These are phyloP conservation scores for Prunus dulcis DNA, from an alignment of 306 rosid species.

Conservation along the genomic window DNA sequence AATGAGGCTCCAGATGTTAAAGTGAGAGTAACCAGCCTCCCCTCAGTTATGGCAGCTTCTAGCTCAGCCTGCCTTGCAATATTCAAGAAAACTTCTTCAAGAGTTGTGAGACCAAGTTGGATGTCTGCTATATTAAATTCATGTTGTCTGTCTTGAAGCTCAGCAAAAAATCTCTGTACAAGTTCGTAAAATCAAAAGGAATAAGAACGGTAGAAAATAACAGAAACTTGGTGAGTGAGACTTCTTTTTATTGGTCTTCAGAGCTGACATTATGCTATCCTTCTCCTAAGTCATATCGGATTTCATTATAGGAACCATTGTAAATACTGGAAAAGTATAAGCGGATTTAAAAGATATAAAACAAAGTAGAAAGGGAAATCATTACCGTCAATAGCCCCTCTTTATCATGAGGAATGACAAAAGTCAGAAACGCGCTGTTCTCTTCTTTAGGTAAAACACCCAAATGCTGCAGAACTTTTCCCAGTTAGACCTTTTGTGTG, in stretches of 20 bases:
- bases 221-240: too few species aligned
- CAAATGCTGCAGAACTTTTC: slow-evolving; percentile 54
- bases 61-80: slow-evolving; percentile 83
- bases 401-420: slow-evolving; percentile 78
- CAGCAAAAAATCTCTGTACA: slow-evolving; percentile 60
- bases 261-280: neutral
- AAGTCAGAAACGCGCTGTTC: slow-evolving; percentile 59
- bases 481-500: slow-evolving; percentile 18
- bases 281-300: neutral
- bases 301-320: neutral
- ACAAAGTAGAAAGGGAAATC: neutral
- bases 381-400: slow-evolving; percentile 62
- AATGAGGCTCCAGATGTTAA: slow-evolving; percentile 65
- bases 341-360: neutral
- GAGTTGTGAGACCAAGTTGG: slow-evolving; percentile 82
- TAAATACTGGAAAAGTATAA: neutral
- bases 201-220: neutral
- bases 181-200: neutral
- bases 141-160: slow-evolving; percentile 62
- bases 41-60: slow-evolving; percentile 78
- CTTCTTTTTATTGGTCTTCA: too few species aligned
- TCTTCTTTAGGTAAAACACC: slow-evolving; percentile 81
- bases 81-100: slow-evolving; percentile 92
- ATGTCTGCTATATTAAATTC: slow-evolving; percentile 79
- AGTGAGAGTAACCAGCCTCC: slow-evolving; percentile 53